Base-by-base conservation (phyloP, 306 rosid species). In the Vicia faba region DNA sequence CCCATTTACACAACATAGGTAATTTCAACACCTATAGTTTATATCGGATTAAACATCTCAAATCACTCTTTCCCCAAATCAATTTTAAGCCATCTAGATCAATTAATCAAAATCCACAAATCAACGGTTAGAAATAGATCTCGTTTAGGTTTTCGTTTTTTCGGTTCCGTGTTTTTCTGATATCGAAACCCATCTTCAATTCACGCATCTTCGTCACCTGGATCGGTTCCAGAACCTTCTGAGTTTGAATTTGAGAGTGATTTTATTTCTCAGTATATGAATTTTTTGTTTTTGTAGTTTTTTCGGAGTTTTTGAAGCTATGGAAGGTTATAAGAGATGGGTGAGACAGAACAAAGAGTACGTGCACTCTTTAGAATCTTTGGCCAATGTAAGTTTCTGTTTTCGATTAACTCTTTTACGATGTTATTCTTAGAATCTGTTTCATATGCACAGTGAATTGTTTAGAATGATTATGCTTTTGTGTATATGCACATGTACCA, bases 241-340 rank as follows among this genome's bases (percentile, higher is more conserved):
- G 54, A 69, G 38, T 4, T 44, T 70, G 67, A 2, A 6, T 31
- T 5, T 7, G 8, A 31, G 35, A 31, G 35, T 31, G 8, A 6
- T 31, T 31, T 31, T 31, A 7, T 31, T 31, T 31, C 45, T 40
- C 11, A 3, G 3, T 33, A 2, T 35, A 11, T 65, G 7, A 46
- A 2, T 29, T 67, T 50, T 25, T 45, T 7, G 54, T 64, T 58
- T 46, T 15, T 20, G 13, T n/a, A 61, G 66, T 38, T 62, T 41
- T 40, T 69, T 67, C 36, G 8, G 79, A 78, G 61, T 25, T 29
- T 49, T 68, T 43, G 72, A 78, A 77, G 79, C 74, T 68, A 90
- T 93, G 99, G 99, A 88, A 40, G 81, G 88, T 74, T 93, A 90
- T 61, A 90, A 86, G 84, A 82, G 79, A 73, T 93, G 95, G 95